These are phyloP conservation scores for Asterionellopsis glacialis DNA, from an alignment of 108 stramenopile genomes.

Conservation along the genomic window DNA sequence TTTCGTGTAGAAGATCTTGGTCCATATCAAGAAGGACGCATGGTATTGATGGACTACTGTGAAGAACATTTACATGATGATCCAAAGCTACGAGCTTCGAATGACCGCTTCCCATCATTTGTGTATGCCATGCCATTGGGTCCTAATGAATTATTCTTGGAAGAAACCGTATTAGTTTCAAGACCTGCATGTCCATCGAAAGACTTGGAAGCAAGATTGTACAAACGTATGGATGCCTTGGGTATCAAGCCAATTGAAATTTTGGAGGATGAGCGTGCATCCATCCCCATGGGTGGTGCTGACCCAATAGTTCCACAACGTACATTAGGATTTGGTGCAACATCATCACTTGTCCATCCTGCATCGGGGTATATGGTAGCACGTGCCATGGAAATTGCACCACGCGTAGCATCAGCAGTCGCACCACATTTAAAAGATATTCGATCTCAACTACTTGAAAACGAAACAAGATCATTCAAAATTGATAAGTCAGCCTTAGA, in stretches of 20 bases:
- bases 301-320: conserved; percentile 17
- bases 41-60: conserved; percentile 18
- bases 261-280: conserved; percentile 14
- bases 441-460: neutral
- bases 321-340: conserved; percentile 14
- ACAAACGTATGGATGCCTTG: conserved; percentile 1
- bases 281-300: conserved; percentile 22
- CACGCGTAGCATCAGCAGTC: conserved; percentile 11
- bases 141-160: conserved; percentile 11
- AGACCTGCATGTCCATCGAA: conserved; percentile 3
- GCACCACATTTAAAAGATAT: neutral
- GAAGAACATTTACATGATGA: conserved; percentile 11
- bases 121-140: conserved; percentile 18
- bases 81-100: neutral
- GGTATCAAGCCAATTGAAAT: conserved; percentile 6
- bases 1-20: conserved; percentile 3
- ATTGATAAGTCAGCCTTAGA: neutral
- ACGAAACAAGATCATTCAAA: neutral
- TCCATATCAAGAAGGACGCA: neutral
- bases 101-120: conserved; percentile 19
- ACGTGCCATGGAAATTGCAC: conserved; percentile 19
- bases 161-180: conserved; percentile 13
- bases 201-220: conserved; percentile 12
- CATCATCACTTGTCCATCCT: conserved; percentile 14
- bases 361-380: conserved; percentile 21